Base-by-base conservation (phyloP, 208 protist species). In the Acanthamoeba healyi region DNA sequence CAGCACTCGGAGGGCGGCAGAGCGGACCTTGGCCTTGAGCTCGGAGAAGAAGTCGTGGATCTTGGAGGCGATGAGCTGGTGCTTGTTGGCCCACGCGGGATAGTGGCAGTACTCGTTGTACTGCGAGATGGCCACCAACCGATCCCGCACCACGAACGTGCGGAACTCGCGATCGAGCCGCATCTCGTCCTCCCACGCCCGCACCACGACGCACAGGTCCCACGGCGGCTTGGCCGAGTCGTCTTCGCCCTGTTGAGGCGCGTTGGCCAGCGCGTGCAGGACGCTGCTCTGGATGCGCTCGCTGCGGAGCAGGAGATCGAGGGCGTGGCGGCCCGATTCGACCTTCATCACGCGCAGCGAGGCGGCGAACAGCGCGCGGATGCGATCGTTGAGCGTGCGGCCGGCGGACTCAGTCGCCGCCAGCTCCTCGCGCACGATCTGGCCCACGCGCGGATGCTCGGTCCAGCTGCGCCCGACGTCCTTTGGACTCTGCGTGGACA, bases 41-140 rank as follows among this genome's bases (percentile, higher is more conserved):
- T 42, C 17, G 56, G 32, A 38, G n/a, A 94, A 88, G 19, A 54
- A 42, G 14, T 51, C 19, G 51, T 74, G 34, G 36, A 94, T 94
- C 17, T 36, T 61, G 22, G 15, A 12, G 70, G 42, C 94, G 42
- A 87, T 58, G 32, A 44, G n/a, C 79, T 87, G 10, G 32, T 87
- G 49, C 42, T 58, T 10, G n/a, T 24, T 26, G 79, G n/a, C 49
- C 58, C 72, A 81, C 49, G 72, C 88, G 32, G 94, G 87, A 44
- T 94, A 94, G 32, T 90, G 49, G 49, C 51, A 63, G n/a, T 88
- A 95, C 65, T 95, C 88, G 49, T 95, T 86, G 65, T 95, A 95
- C 40, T 95, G 94, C 0, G 87, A 67, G 44, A 95, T 94, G 46
- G 94, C 94, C 29, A 58, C 88, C 29, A 95, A n/a, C 72, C 56